phyloP scores from a whole-genome alignment of 163 green algal species.

The Volvox carteri region DNA sequence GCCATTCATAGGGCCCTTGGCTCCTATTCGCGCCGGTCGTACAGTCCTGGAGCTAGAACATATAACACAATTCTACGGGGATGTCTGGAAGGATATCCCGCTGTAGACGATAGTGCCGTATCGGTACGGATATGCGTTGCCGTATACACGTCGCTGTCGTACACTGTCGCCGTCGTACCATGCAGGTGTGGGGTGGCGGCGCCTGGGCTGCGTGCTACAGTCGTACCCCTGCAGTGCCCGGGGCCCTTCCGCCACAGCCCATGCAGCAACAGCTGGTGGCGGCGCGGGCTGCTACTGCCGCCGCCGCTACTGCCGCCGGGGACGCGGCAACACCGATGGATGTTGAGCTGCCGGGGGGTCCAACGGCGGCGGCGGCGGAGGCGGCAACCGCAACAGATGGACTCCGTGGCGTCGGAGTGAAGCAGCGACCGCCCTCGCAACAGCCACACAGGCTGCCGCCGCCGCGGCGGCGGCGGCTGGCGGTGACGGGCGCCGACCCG shows the following conservation, averaged over 20 bases:
- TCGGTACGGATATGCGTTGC: not conserved
- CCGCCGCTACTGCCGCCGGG: not conserved
- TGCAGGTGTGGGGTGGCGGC: slow-evolving; percentile 54
- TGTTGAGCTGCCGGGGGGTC: not conserved
- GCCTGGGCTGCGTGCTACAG: slow-evolving; percentile 48
- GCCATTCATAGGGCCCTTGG: no score
- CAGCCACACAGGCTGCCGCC: slow-evolving; percentile 8
- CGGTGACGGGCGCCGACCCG: not conserved
- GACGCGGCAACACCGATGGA: slow-evolving; percentile 13
- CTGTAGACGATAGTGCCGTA: no score
- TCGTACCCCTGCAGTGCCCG: not conserved
- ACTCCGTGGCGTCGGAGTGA: no score
- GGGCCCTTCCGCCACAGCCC: not conserved
- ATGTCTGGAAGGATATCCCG: no score
- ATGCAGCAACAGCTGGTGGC: slow-evolving; percentile 47
- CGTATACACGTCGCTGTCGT: not conserved
- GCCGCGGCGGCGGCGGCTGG: not conserved
- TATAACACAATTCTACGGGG: no score
- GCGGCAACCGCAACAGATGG: not conserved
- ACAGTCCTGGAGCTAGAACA: no score
- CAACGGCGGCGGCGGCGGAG: not conserved
- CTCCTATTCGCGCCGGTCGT: no score
- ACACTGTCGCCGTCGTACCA: no score
- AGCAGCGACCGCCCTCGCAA: not conserved
- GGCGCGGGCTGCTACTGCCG: not conserved